Conservation (phyloP, 257 asterid species). For the Nicotiana noctiflora region DNA sequence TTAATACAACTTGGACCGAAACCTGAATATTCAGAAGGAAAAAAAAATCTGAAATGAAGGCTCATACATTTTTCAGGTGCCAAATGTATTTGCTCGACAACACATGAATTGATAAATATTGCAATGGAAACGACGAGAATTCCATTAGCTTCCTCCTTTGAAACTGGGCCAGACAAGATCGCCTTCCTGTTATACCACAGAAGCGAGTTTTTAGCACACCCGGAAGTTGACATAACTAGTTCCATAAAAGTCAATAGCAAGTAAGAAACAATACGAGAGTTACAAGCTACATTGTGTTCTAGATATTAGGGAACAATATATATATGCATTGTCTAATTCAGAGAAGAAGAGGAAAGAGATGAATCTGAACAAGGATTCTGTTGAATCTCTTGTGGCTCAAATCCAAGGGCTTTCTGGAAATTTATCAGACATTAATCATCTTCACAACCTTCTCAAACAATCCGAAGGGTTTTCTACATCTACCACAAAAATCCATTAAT, state of each 20-base stretch:
- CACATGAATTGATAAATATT: constrained; percentile 56
- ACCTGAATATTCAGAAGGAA: neutral
- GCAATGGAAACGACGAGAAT: constrained; percentile 41
- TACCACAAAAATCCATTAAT: neutral
- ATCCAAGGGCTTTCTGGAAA: constrained; percentile 20
- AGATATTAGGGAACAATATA: neutral
- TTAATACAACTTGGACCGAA: constrained; percentile 9
- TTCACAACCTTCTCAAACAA: constrained; percentile 44
- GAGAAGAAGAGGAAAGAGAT: too few relatives aligned
- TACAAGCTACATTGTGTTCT: too few relatives aligned
- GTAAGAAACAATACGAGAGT: neutral
- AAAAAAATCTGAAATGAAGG: neutral
- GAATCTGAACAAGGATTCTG: neutral
- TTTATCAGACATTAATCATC: constrained; percentile 42
- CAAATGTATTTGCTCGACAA: constrained; percentile 63
- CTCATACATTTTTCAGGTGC: constrained; percentile 78
- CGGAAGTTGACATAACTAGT: neutral
- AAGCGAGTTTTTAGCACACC: neutral
- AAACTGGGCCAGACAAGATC: constrained; percentile 37
- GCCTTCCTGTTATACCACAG: constrained; percentile 50
- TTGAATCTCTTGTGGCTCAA: constrained; percentile 46
- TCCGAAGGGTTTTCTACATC: neutral
- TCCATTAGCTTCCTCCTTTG: constrained; percentile 54
- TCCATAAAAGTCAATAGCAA: neutral
- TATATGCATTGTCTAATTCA: neutral